Evolutionary conservation across 2,329 filamentous ascomycete genomes (phyloP), one percentile per base, ranked within the genome.

Genomic region (Colletotrichum siamense): DNA sequence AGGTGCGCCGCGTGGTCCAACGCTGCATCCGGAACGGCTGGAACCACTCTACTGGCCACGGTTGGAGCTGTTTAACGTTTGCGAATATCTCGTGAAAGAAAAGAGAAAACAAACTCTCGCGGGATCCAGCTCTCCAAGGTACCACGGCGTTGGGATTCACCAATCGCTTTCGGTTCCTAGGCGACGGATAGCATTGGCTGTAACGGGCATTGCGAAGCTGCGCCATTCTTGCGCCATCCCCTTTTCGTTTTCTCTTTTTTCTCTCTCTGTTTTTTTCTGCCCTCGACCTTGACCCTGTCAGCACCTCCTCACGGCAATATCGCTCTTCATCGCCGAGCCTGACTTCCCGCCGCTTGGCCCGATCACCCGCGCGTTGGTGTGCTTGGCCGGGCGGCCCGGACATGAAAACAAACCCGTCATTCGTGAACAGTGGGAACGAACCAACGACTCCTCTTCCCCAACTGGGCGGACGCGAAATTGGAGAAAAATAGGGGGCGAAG

Each of bases 321-420:
- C 28, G 39, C 32, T n/a, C 16, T 16, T 10, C 6, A 52, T 72
- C 44, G 52, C 69, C 69, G 26, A 72, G 62, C 32, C 62, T 55
- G 63, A 72, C 39, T 57, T 57, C 73, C 62, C 52, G 69, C 32
- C 32, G 36, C 69, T 66, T 30, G 62, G 24, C 39, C 26, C 30
- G 36, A 75, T 44, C 32, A 70, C 28, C 68, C 36, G 63, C 39
- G 44, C 1, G 44, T 22, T 52, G 44, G n/a, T 52, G 44, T 69
- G 69, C 73, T 71, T 49, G 28, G 30, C 69, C 73, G 69, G 55
- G n/a, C 73, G 73, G 73, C 69, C 73, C 69, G 69, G 63, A 32
- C n/a, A 16, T 26, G 49, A 28, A n/a, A 24, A 52, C n/a, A 52
- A 52, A 52, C 44, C 44, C 44, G n/a, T 52, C 44, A 22, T 22